phyloP scores from a whole-genome alignment of 2,329 filamentous ascomycete genomes.

The Sordariomycetes sp. region DNA sequence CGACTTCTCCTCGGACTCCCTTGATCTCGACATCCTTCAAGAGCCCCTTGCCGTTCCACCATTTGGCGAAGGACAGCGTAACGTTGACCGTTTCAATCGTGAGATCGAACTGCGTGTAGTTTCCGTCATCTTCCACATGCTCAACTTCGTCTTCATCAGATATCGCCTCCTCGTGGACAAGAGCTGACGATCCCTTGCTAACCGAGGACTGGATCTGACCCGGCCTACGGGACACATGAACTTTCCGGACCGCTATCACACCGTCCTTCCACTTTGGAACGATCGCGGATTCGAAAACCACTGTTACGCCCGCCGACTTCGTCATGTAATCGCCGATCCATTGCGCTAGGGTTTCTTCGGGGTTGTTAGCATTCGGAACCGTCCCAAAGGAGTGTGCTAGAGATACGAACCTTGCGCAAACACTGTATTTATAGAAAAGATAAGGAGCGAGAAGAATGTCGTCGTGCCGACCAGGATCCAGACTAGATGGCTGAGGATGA shows the following conservation, averaged over 20 bases:
- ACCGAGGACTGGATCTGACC: slow-evolving; percentile 75
- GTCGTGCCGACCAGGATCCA: slow-evolving; percentile 97
- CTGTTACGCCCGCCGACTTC: slow-evolving; percentile 81
- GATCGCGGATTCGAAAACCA: slow-evolving; percentile 95
- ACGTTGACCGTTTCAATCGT: slow-evolving; percentile 94
- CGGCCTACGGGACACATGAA: slow-evolving; percentile 86
- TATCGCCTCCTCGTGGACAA: slow-evolving; percentile 68
- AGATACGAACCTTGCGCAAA: slow-evolving; percentile 68
- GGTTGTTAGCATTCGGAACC: slow-evolving; percentile 9
- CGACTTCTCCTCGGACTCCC: slow-evolving; percentile 84
- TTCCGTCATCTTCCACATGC: slow-evolving; percentile 64
- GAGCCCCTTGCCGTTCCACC: slow-evolving; percentile 94
- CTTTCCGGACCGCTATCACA: slow-evolving; percentile 92
- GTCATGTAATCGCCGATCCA: slow-evolving; percentile 96
- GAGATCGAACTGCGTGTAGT: slow-evolving; percentile 95
- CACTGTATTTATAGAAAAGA: slow-evolving; percentile 89
- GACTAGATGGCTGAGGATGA: slow-evolving; percentile 82
- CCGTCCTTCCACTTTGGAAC: slow-evolving; percentile 93
- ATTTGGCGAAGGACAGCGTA: slow-evolving; percentile 93
- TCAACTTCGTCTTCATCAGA: slow-evolving; percentile 37
- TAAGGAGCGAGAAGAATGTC: slow-evolving; percentile 87
- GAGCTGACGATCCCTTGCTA: slow-evolving; percentile 81
- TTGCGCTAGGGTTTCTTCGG: slow-evolving; percentile 72
- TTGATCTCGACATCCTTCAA: slow-evolving; percentile 89
- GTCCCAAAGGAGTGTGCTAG: not conserved